These are phyloP conservation scores for Pascua sp. DNA, from an alignment of 1,284 basidiomycete species.

Conservation along the genomic window DNA sequence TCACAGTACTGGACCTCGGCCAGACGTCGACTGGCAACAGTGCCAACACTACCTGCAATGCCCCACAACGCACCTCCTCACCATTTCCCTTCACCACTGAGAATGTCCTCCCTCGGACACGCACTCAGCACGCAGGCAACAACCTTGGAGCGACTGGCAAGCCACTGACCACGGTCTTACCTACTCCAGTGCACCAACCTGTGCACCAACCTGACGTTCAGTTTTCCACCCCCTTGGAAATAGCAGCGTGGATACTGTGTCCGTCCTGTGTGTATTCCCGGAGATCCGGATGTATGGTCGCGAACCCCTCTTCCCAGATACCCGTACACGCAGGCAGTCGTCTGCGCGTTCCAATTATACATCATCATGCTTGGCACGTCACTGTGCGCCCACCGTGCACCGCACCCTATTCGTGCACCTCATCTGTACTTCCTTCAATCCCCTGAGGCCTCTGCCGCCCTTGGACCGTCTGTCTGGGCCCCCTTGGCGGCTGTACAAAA, in stretches of 20 bases:
- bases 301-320: slow-evolving; percentile 49
- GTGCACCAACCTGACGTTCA: slow-evolving; percentile 44
- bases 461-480: too few relatives aligned
- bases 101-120: slow-evolving; percentile 46
- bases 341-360: slow-evolving; percentile 31
- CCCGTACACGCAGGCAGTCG: slow-evolving; percentile 39
- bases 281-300: slow-evolving; percentile 19
- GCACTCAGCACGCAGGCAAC: slow-evolving; percentile 48
- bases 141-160: slow-evolving; percentile 48
- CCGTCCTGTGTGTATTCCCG: background rate
- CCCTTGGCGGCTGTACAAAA: too few relatives aligned
- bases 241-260: slow-evolving; percentile 8
- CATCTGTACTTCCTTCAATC: too few relatives aligned
- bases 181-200: slow-evolving; percentile 39
- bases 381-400: too few relatives aligned
- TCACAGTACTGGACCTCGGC: too few relatives aligned
- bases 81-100: slow-evolving; percentile 49
- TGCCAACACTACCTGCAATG: slow-evolving; percentile 36
- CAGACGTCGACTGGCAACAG: slow-evolving; percentile 36
- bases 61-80: slow-evolving; percentile 37
- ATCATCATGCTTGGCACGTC: too few relatives aligned
- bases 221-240: slow-evolving; percentile 38
- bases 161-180: too few relatives aligned
- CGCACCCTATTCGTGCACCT: too few relatives aligned
- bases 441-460: too few relatives aligned